Base-by-base conservation (phyloP, 805 yeast genomes). In the Saturnispora sekii region DNA sequence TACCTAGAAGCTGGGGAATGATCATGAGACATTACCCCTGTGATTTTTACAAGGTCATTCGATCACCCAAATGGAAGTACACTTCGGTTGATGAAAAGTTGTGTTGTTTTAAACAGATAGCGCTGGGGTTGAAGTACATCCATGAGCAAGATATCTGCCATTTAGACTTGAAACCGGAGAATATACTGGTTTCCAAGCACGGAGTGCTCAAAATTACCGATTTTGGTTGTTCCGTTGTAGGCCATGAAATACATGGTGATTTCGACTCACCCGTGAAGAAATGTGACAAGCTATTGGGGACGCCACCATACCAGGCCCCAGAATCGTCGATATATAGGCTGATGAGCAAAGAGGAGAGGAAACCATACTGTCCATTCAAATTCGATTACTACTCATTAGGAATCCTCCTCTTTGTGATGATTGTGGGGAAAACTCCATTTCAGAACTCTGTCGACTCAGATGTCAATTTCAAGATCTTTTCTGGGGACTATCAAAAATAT, bases 261-360 rank as follows among this genome's bases (percentile, higher is more conserved):
- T 63, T 72, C 16, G 52, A 59, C 0, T 68, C 76, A 18, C 65
- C 67, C 3, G 50, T 73, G 10, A 62, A 61, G 41, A 34, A 45
- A 14, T 43, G 49, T 18, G 65, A 71, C 35, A 65, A 76, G 2
- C 72, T 73, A 58, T 81, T 82, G 36, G 93, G 94, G 2, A 81
- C 89, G 1, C 86, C 93, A 3, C 93, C 93, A 1, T 84, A 81
- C 60, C 76, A 81, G 10, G 78, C 90, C 4, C 93, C 94, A 1
- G 93, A 84, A 61, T 84, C 82, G 12, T 72, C 77, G 74, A 58
- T 64, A 26, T 65, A 50, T 69, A 67, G 48, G 72, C 65, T 44
- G 56, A 59, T 49, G 29, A 48, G 51, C 28, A 40, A 40, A 14
- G 43, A 32, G 42, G 61, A 47, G 54, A 54, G 57, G 41, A 53